phyloP scores from a whole-genome alignment of 768 basidiomycete species.

The Phaeotremella skinneri region DNA sequence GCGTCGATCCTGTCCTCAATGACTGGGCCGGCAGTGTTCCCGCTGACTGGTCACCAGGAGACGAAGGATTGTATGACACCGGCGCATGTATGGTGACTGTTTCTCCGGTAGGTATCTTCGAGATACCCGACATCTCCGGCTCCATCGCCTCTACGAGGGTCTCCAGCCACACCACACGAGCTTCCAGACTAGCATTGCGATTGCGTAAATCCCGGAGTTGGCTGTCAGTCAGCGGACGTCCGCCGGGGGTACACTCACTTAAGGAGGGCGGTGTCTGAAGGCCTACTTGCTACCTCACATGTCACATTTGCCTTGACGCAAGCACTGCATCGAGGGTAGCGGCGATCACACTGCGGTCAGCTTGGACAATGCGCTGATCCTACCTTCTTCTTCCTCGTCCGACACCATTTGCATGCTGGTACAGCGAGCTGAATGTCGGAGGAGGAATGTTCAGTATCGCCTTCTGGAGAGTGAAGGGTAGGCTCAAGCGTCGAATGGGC shows the following conservation, averaged over 20 bases:
- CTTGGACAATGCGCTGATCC: not conserved
- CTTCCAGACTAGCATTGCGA: not conserved
- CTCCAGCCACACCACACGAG: not conserved
- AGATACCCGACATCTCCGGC: not conserved
- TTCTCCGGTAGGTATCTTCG: not conserved
- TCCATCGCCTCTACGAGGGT: not conserved
- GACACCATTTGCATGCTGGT: not conserved
- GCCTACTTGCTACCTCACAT: not conserved
- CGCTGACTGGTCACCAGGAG: too few species aligned
- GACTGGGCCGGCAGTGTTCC: too few species aligned
- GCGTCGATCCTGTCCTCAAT: too few species aligned
- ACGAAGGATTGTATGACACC: not conserved
- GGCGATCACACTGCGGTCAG: not conserved
- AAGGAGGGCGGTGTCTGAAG: not conserved
- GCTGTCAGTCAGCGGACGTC: not conserved
- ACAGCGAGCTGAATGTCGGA: not conserved
- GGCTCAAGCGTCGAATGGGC: too few species aligned
- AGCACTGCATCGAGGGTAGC: not conserved
- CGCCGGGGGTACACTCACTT: not conserved
- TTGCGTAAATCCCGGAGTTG: not conserved
- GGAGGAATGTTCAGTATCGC: too few species aligned
- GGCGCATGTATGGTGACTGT: not conserved
- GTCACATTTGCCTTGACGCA: not conserved
- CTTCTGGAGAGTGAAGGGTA: too few species aligned
- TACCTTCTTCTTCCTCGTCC: conserved; percentile 1